phyloP scores from a whole-genome alignment of 768 basidiomycete species.

The Suillus discolor region DNA sequence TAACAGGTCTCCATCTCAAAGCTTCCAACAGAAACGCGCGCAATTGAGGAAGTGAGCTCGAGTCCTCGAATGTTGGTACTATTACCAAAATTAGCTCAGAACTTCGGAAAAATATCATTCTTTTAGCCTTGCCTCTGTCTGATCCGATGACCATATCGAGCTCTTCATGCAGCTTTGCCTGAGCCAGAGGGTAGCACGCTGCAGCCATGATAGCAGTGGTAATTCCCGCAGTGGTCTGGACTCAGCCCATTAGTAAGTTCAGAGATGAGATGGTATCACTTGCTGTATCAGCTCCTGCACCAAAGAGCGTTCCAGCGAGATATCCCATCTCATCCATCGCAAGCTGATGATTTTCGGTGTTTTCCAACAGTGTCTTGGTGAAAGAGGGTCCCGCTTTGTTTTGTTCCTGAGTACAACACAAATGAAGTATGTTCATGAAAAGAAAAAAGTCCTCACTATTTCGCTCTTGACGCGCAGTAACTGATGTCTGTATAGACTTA shows the following conservation, averaged over 20 bases:
- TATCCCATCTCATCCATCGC: slow-evolving; percentile 54
- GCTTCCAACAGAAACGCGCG: slow-evolving; percentile 35
- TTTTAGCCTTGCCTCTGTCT: slow-evolving; percentile 17
- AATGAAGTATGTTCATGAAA: background rate
- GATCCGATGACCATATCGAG: slow-evolving; percentile 49
- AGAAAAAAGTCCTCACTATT: slow-evolving; percentile 32
- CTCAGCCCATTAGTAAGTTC: background rate
- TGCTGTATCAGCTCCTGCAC: slow-evolving; percentile 57
- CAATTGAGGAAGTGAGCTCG: slow-evolving; percentile 28
- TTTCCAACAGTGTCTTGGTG: slow-evolving; percentile 52
- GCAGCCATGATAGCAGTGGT: slow-evolving; percentile 53
- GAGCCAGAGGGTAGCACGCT: slow-evolving; percentile 49
- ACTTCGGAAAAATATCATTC: background rate
- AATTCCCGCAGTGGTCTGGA: slow-evolving; percentile 49
- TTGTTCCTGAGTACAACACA: slow-evolving; percentile 3
- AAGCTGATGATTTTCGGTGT: slow-evolving; percentile 48
- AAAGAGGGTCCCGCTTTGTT: slow-evolving; percentile 33
- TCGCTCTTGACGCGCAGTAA: slow-evolving; percentile 42
- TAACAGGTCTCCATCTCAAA: slow-evolving; percentile 35
- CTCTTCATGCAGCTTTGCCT: slow-evolving; percentile 48
- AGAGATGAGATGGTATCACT: background rate
- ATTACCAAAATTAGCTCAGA: background rate
- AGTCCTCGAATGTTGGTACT: slow-evolving; percentile 38
- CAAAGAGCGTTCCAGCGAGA: slow-evolving; percentile 59
- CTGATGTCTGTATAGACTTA: slow-evolving; percentile 50